Percentiles rank a stretch among this genome's conserved stretches.
These are phyloP conservation scores for Cadophora malorum DNA, from an alignment of 2,329 filamentous ascomycete genomes.

Conservation along the genomic window DNA sequence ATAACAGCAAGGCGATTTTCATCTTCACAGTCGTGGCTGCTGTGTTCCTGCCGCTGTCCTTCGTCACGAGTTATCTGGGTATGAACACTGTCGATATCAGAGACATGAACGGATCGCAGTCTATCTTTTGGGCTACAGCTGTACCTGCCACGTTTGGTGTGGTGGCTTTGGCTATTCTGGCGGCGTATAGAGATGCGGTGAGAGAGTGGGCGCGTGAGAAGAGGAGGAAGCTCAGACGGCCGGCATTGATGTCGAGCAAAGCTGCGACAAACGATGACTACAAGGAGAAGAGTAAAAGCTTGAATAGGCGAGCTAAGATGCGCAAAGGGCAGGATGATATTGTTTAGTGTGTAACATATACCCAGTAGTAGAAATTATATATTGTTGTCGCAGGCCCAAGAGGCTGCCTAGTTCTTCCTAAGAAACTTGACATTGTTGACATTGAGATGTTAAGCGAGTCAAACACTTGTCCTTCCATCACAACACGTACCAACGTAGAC, in stretches of 20 bases:
- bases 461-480: neutral
- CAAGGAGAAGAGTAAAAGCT: neutral
- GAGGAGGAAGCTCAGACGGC: neutral
- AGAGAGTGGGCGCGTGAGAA: neutral
- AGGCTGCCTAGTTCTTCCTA: neutral
- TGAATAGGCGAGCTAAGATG: neutral
- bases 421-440: neutral
- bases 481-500: neutral
- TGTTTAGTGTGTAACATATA: neutral
- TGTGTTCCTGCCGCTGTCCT: neutral
- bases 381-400: too few relatives aligned
- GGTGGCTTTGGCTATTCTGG: neutral
- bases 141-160: neutral
- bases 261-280: neutral
- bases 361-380: neutral
- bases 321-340: neutral
- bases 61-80: neutral
- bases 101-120: neutral
- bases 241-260: neutral
- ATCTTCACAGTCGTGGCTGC: neutral
- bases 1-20: neutral
- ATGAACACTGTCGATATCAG: neutral
- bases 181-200: neutral
- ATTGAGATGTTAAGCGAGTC: neutral
- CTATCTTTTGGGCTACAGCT: neutral